Conservation (phyloP, 192 early-diverging fungal genomes). For the Linderina pennispora region DNA sequence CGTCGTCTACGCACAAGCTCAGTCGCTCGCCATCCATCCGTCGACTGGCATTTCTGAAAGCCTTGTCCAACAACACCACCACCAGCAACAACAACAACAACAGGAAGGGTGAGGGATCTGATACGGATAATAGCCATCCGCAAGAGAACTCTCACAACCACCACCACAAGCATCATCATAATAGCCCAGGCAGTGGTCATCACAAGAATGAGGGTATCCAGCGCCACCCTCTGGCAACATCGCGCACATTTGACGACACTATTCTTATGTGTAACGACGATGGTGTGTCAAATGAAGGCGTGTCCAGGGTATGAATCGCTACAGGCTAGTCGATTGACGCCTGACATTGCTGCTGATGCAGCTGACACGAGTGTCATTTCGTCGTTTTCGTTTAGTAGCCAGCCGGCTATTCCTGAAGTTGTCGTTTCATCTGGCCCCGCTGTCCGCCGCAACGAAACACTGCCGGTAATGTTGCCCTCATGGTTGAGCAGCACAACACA, state of each 20-base stretch:
- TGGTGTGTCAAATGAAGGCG: too few relatives aligned
- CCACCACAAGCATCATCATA: not conserved
- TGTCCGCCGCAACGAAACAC: not conserved
- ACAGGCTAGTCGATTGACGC: not conserved
- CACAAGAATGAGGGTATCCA: not conserved
- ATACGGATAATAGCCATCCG: not conserved
- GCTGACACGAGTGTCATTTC: not conserved
- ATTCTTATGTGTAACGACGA: not conserved
- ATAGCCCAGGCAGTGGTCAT: not conserved
- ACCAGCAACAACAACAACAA: not conserved
- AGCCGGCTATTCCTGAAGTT: not conserved
- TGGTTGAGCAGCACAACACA: not conserved
- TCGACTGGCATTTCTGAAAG: conserved; percentile 9
- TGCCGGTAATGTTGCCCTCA: not conserved
- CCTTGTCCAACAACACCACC: conserved; percentile 2
- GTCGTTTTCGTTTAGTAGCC: not conserved
- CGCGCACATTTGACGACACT: not conserved
- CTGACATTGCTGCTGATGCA: not conserved
- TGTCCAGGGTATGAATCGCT: not conserved
- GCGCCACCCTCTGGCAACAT: not conserved
- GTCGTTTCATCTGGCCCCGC: not conserved
- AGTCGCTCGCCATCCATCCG: conserved; percentile 20
- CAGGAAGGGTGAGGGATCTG: not conserved
- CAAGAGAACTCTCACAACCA: too few relatives aligned
- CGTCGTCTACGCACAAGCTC: not conserved